These are phyloP conservation scores for Xanthoconium stramineum DNA, from an alignment of 768 basidiomycete genomes.

Conservation along the genomic window DNA sequence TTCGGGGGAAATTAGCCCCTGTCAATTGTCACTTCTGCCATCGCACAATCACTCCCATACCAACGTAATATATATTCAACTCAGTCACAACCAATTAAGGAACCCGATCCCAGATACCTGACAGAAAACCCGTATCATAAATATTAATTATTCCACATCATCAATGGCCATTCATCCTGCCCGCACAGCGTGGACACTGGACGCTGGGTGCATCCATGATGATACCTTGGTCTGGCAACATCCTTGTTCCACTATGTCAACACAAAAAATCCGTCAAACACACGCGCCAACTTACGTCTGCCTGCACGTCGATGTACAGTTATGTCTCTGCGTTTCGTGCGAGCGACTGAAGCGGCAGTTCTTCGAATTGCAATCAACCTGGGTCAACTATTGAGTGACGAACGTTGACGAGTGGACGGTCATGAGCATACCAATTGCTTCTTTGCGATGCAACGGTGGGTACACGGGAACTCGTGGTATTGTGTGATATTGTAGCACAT, in stretches of 20 bases:
- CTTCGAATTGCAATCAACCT: constrained; percentile 49
- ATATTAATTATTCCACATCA: background rate
- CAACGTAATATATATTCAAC: background rate
- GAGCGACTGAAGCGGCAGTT: constrained; percentile 39
- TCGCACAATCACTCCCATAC: background rate
- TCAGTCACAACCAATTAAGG: background rate
- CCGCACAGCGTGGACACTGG: constrained; percentile 18
- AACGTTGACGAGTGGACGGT: background rate
- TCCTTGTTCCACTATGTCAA: constrained; percentile 16
- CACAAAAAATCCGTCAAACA: background rate
- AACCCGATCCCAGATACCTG: background rate
- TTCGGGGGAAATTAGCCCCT: constrained; percentile 15
- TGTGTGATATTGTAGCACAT: constrained; percentile 38
- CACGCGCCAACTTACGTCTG: constrained; percentile 33
- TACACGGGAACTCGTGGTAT: constrained; percentile 33
- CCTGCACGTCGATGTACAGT: constrained; percentile 36
- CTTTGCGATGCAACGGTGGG: constrained; percentile 28
- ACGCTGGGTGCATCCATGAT: constrained; percentile 17
- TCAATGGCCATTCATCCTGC: constrained; percentile 27
- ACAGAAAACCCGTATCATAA: background rate
- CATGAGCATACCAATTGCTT: constrained; percentile 33
- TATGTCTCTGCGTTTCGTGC: constrained; percentile 34
- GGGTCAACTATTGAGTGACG: background rate
- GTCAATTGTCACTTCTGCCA: background rate
- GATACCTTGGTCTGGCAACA: constrained; percentile 28